A percentile compares a stretch with the other conserved stretches of the same genome.
Evolutionary conservation across 2,329 filamentous ascomycete genomes (phyloP).

Genomic region (Monilinia laxa): DNA sequence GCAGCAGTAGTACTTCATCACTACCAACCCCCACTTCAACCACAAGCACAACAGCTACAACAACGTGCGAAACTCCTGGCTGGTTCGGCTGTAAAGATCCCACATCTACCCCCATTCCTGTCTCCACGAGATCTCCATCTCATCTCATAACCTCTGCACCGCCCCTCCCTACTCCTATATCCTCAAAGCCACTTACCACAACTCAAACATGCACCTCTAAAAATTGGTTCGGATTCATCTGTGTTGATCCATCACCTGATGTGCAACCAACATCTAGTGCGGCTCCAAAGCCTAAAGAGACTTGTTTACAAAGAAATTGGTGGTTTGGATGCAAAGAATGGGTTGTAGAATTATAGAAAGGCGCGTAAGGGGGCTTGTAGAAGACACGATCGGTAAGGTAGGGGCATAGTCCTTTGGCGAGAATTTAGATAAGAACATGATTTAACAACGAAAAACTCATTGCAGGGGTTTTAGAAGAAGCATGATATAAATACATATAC

Average conservation of each 20-base stretch:
- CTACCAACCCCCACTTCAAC: constrained; percentile 18
- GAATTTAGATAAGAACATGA: constrained; percentile 6
- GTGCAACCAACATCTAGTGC: constrained; percentile 26
- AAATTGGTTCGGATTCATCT: constrained; percentile 38
- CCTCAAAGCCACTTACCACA: constrained; percentile 29
- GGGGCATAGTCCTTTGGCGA: not conserved
- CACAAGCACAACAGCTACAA: constrained; percentile 30
- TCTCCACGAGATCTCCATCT: constrained; percentile 36
- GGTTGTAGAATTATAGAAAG: constrained; percentile 16
- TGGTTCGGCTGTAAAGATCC: constrained; percentile 53
- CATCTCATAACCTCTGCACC: constrained; percentile 42
- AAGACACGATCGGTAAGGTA: not conserved
- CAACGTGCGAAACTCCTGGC: constrained; percentile 45
- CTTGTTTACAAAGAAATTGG: constrained; percentile 35
- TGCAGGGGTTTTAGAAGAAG: not conserved
- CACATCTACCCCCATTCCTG: constrained; percentile 43
- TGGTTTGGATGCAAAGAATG: constrained; percentile 37
- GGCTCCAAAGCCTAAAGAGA: constrained; percentile 23
- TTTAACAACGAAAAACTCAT: not conserved
- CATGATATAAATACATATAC: not conserved
- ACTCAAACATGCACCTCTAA: constrained; percentile 34
- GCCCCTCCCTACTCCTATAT: constrained; percentile 30
- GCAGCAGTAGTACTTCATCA: constrained; percentile 34
- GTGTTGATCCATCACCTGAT: constrained; percentile 35
- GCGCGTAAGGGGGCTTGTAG: not conserved